A percentile compares a stretch with the other conserved stretches of the same genome.
phyloP scores from a whole-genome alignment of 106 monocot species.

The Acorus gramineus region DNA sequence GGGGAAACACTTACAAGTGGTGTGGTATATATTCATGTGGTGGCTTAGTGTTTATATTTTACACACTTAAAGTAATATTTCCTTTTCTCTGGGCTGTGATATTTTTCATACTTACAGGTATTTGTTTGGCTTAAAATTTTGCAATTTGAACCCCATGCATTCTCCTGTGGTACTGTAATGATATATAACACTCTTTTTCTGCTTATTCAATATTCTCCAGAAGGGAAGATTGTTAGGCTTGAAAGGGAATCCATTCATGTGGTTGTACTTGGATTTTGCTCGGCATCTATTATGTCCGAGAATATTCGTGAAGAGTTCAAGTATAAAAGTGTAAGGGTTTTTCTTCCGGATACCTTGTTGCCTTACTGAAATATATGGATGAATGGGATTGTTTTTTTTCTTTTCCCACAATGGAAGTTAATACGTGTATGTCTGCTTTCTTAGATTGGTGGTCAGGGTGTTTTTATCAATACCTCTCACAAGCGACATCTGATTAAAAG shows the following conservation, averaged over 20 bases:
- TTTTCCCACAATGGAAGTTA: no score
- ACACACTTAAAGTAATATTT: no score
- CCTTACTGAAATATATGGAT: neutral
- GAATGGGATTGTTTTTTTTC: no score
- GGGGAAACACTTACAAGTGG: no score
- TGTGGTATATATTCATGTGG: no score
- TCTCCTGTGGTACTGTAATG: neutral
- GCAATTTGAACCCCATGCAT: neutral
- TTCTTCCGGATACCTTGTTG: neutral
- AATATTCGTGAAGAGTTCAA: slow-evolving; percentile 64
- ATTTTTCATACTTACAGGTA: no score
- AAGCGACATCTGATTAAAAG: slow-evolving; percentile 45
- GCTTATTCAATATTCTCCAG: slow-evolving; percentile 20
- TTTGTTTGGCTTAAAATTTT: neutral
- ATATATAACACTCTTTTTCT: no score
- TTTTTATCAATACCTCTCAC: slow-evolving; percentile 30
- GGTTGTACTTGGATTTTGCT: slow-evolving; percentile 60
- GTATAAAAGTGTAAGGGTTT: slow-evolving; percentile 45
- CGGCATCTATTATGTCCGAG: slow-evolving; percentile 52
- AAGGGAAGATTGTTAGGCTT: slow-evolving; percentile 76
- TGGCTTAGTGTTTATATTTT: no score
- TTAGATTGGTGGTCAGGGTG: slow-evolving; percentile 33
- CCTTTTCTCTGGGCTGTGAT: no score
- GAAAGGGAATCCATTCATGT: slow-evolving; percentile 61
- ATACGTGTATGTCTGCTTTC: neutral